Conservation (phyloP, 1,139 yeast genomes). For the Kluyveromyces sp. region DNA sequence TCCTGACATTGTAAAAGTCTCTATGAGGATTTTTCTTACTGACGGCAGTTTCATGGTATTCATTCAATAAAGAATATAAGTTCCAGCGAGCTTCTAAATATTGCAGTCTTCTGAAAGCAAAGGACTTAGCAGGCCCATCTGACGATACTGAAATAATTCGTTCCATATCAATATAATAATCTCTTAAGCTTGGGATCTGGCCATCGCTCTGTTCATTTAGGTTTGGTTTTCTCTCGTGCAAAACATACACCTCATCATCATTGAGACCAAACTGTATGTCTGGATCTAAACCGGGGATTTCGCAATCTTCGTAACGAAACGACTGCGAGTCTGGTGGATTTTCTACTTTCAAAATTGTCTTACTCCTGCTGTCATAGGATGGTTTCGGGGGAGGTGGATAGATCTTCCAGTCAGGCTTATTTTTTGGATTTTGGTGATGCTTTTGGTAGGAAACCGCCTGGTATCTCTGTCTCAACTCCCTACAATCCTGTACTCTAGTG, state of each 20-base stretch:
- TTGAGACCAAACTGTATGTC: constrained; percentile 46
- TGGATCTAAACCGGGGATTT: constrained; percentile 56
- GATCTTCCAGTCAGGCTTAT: constrained; percentile 58
- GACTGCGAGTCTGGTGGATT: constrained; percentile 41
- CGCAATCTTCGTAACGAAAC: constrained; percentile 55
- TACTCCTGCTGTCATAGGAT: constrained; percentile 71
- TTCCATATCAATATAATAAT: constrained; percentile 78
- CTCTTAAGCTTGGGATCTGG: constrained; percentile 66
- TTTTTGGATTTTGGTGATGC: constrained; percentile 77
- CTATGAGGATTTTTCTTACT: constrained; percentile 85
- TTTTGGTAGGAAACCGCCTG: constrained; percentile 65
- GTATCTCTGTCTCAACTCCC: constrained; percentile 72
- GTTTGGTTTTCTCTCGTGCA: constrained; percentile 36
- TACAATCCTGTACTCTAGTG: constrained; percentile 61
- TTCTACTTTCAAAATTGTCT: constrained; percentile 39
- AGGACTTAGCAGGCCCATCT: constrained; percentile 96
- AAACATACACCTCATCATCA: constrained; percentile 63
- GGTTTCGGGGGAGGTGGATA: constrained; percentile 96
- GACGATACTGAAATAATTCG: constrained; percentile 64
- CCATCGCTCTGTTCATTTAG: constrained; percentile 40
- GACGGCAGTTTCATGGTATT: constrained; percentile 85
- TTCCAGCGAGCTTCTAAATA: constrained; percentile 97
- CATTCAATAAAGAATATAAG: constrained; percentile 76
- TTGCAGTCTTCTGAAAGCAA: constrained; percentile 89
- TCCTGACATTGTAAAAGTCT: constrained; percentile 95